These are phyloP conservation scores for Daldinia grandis DNA, from an alignment of 495 filamentous ascomycete genomes.

Conservation along the genomic window DNA sequence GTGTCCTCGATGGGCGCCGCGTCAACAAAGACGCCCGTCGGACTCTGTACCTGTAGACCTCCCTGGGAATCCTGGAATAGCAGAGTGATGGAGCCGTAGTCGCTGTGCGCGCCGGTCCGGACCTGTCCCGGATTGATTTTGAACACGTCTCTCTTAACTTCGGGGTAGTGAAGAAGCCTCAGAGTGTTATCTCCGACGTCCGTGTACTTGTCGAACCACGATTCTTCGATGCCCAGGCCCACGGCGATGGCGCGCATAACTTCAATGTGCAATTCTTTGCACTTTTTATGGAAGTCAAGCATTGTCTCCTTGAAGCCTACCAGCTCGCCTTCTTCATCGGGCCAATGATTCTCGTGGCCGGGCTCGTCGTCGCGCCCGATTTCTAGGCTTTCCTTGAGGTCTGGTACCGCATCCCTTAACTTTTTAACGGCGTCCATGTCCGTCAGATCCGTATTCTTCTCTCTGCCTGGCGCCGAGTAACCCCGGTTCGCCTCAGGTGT, in stretches of 20 bases:
- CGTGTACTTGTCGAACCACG: constrained; percentile 81
- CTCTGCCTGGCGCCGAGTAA: constrained; percentile 77
- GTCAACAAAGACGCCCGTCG: constrained; percentile 80
- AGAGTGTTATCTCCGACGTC: constrained; percentile 83
- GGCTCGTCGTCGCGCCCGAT: constrained; percentile 79
- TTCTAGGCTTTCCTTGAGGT: constrained; percentile 86
- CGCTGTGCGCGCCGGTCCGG: constrained; percentile 84
- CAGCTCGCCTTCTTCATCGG: constrained; percentile 68
- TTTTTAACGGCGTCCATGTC: constrained; percentile 66
- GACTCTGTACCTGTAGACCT: constrained; percentile 83
- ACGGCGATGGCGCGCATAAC: constrained; percentile 91
- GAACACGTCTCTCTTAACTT: constrained; percentile 73
- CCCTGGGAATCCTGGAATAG: constrained; percentile 88
- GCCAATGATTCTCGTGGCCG: constrained; percentile 82
- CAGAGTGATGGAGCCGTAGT: constrained; percentile 88
- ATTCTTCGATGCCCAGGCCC: constrained; percentile 75
- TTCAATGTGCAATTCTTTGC: constrained; percentile 76
- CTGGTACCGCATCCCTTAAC: constrained; percentile 67
- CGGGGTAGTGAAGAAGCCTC: constrained; percentile 88
- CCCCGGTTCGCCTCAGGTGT: constrained; percentile 79
- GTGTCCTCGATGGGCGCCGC: constrained; percentile 83
- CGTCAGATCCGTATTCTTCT: constrained; percentile 73
- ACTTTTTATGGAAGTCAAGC: constrained; percentile 74
- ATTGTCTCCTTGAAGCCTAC: constrained; percentile 75
- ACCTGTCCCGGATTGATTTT: constrained; percentile 75